A percentile compares a stretch with the other conserved stretches of the same genome.
phyloP scores from a whole-genome alignment of 1,284 basidiomycete species.

The Microbotryomycetes sp. region DNA sequence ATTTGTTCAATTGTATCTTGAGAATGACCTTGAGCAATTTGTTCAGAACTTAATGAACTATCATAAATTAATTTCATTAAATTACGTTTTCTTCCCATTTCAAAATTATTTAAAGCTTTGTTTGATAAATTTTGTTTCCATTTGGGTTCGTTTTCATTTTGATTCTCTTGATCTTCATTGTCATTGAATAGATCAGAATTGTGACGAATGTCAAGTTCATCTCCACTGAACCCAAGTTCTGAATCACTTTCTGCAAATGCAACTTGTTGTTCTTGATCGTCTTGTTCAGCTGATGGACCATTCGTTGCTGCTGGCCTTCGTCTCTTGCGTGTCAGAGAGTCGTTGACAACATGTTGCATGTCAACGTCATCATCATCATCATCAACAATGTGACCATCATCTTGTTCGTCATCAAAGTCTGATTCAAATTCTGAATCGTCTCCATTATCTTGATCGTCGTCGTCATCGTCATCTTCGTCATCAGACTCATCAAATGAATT shows the following conservation, averaged over 20 bases:
- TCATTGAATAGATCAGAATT: slow-evolving; percentile 28
- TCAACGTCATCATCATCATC: background rate
- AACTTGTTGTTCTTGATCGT: background rate
- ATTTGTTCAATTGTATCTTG: slow-evolving; percentile 34
- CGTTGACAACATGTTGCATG: background rate
- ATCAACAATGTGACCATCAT: slow-evolving; percentile 33
- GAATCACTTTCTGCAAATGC: slow-evolving; percentile 17
- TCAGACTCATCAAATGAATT: slow-evolving; percentile 43
- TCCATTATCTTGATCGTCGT: slow-evolving; percentile 46
- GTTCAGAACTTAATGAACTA: slow-evolving; percentile 58
- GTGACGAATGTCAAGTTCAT: slow-evolving; percentile 3
- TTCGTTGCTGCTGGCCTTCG: background rate
- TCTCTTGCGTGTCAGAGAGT: background rate
- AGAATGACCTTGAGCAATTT: slow-evolving; percentile 55
- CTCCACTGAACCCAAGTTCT: slow-evolving; percentile 17
- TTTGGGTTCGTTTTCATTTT: slow-evolving; percentile 49
- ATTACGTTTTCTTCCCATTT: slow-evolving; percentile 54
- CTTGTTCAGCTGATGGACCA: background rate
- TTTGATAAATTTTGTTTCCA: slow-evolving; percentile 73
- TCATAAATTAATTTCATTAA: slow-evolving; percentile 85
- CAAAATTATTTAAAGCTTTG: slow-evolving; percentile 54
- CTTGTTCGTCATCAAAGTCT: slow-evolving; percentile 33
- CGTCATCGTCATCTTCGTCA: slow-evolving; percentile 39
- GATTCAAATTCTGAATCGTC: slow-evolving; percentile 42
- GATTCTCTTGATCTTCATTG: slow-evolving; percentile 40